Evolutionary conservation across 2,329 filamentous ascomycete genomes (phyloP).

Genomic region (Thelonectria blattea): DNA sequence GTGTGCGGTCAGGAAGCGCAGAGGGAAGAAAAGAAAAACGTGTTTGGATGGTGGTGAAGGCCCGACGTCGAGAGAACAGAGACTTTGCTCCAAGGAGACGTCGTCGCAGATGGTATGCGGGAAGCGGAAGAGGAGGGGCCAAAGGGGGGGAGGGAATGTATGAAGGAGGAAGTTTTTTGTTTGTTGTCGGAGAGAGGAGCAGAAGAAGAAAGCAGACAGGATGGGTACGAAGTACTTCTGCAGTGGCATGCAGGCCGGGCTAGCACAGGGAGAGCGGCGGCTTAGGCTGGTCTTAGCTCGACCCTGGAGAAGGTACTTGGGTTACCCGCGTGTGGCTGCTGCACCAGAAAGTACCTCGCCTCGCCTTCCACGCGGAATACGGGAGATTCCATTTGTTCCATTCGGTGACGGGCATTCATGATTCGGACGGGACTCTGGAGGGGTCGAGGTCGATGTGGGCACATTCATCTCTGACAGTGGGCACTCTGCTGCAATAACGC

Average conservation of each 20-base stretch:
- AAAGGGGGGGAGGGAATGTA: conserved; percentile 25
- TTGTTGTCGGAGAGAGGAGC: conserved; percentile 36
- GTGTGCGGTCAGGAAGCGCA: conserved; percentile 31
- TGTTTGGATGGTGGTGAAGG: conserved; percentile 14
- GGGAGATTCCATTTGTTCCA: background rate
- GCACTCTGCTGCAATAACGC: background rate
- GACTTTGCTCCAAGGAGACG: conserved; percentile 13
- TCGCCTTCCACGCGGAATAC: background rate
- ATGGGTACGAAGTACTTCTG: conserved; percentile 4
- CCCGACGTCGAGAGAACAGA: conserved; percentile 24
- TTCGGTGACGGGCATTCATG: background rate
- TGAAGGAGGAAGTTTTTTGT: conserved; percentile 34
- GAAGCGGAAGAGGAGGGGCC: conserved; percentile 19
- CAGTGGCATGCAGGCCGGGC: too few species aligned
- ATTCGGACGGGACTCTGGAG: background rate
- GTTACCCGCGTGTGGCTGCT: background rate
- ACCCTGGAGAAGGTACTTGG: background rate
- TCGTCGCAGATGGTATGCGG: conserved; percentile 24
- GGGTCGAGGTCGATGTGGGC: background rate
- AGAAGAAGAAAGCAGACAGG: conserved; percentile 26
- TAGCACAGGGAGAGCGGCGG: background rate
- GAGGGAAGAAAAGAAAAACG: conserved; percentile 9
- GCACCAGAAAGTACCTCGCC: background rate
- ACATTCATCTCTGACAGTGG: background rate
- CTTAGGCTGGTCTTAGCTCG: conserved; percentile 8